These are phyloP conservation scores for Dioszegia aurantiaca DNA, from an alignment of 768 basidiomycete species.

Conservation along the genomic window DNA sequence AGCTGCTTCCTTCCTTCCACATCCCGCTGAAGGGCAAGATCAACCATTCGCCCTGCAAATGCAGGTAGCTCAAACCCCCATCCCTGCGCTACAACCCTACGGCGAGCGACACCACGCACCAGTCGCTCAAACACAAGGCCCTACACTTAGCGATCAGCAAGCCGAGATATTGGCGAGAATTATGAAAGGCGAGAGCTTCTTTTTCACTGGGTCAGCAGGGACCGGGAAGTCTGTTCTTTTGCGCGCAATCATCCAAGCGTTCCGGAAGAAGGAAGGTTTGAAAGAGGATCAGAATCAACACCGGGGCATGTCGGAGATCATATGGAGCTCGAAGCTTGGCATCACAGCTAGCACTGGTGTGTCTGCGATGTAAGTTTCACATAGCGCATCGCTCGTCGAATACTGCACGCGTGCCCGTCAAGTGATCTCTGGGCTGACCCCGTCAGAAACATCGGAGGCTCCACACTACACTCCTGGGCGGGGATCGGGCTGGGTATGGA, in stretches of 20 bases:
- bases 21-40: no score
- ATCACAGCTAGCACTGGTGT: conserved; percentile 97
- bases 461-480: conserved; percentile 43
- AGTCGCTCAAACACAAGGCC: neutral
- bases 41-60: no score
- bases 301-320: neutral
- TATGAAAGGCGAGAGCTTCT: conserved; percentile 64
- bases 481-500: conserved; percentile 32
- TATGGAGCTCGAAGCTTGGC: conserved; percentile 31
- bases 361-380: conserved; percentile 55
- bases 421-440: no score
- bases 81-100: no score
- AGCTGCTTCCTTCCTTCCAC: no score
- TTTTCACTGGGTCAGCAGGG: conserved; percentile 96
- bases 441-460: conserved; percentile 41
- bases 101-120: no score
- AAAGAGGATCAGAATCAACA: no score
- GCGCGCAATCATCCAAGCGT: conserved; percentile 76
- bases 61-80: no score
- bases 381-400: neutral
- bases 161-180: conserved; percentile 25
- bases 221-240: conserved; percentile 97
- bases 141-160: conserved; percentile 28
- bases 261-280: conserved; percentile 49
- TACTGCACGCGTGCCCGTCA: no score